Evolutionary conservation across 2,329 filamentous ascomycete genomes (phyloP).

Genomic region (Xylaria sp.): DNA sequence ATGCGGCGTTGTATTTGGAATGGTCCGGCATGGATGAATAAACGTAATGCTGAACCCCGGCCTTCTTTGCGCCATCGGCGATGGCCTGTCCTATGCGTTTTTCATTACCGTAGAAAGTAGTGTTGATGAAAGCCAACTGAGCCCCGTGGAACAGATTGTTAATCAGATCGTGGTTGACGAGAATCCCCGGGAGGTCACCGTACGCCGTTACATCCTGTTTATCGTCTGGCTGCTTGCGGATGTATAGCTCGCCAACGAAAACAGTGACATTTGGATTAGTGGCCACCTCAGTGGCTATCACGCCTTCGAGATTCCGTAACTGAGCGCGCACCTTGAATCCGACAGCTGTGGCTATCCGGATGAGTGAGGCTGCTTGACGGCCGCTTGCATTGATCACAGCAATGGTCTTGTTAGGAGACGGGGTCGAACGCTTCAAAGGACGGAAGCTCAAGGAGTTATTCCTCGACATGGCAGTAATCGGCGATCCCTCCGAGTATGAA

Average conservation of each 20-base stretch:
- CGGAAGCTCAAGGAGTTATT: constrained; percentile 59
- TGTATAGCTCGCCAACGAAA: constrained; percentile 60
- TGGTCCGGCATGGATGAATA: constrained; percentile 98
- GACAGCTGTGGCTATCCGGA: constrained; percentile 87
- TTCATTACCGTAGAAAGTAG: constrained; percentile 94
- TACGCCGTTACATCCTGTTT: constrained; percentile 62
- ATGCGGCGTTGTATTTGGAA: constrained; percentile 66
- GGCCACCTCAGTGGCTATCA: constrained; percentile 82
- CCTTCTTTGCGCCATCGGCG: constrained; percentile 81
- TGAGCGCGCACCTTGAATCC: constrained; percentile 92
- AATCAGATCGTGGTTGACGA: constrained; percentile 69
- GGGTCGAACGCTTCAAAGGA: constrained; percentile 54
- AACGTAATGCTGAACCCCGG: constrained; percentile 82
- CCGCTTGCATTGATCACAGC: constrained; percentile 95
- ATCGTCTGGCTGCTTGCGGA: constrained; percentile 46
- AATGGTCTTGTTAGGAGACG: constrained; percentile 68
- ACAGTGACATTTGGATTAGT: constrained; percentile 70
- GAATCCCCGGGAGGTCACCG: constrained; percentile 56
- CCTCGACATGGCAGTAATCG: constrained; percentile 45
- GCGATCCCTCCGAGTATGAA: constrained; percentile 56
- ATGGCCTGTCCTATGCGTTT: constrained; percentile 80
- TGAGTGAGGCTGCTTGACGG: constrained; percentile 90
- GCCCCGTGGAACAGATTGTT: constrained; percentile 74
- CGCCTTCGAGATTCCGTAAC: constrained; percentile 76
- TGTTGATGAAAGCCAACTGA: constrained; percentile 94